These are phyloP conservation scores for Hypoxylon rickii DNA, from an alignment of 495 filamentous ascomycete species.

Conservation along the genomic window DNA sequence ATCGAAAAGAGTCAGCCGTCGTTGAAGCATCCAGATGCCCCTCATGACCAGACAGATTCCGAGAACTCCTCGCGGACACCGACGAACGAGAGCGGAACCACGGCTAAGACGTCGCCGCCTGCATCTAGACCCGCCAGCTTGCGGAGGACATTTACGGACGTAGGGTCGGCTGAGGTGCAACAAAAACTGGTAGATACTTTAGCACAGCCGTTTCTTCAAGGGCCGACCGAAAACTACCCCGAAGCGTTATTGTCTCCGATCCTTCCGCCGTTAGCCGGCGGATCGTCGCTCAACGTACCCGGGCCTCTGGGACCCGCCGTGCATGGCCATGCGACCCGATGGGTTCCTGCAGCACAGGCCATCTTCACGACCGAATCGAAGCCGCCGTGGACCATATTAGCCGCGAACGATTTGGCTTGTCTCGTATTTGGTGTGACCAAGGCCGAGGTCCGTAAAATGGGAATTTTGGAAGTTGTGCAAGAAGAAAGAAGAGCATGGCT, in stretches of 20 bases:
- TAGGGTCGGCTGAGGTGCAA: conserved; percentile 69
- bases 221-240: conserved; percentile 51
- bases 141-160: conserved; percentile 88
- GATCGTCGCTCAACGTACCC: conserved; percentile 35
- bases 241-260: conserved; percentile 48
- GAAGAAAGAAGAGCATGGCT: conserved; percentile 88
- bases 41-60: conserved; percentile 40
- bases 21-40: conserved; percentile 10
- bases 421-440: conserved; percentile 94
- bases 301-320: conserved; percentile 51
- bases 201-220: conserved; percentile 76
- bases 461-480: conserved; percentile 92
- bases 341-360: conserved; percentile 88
- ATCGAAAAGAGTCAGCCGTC: conserved; percentile 8
- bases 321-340: conserved; percentile 86
- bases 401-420: conserved; percentile 97
- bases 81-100: conserved; percentile 59
- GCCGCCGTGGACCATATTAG: conserved; percentile 90
- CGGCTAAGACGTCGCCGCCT: conserved; percentile 57
- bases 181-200: conserved; percentile 86
- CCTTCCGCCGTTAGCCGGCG: conserved; percentile 45
- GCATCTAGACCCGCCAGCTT: conserved; percentile 69
- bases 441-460: conserved; percentile 89
- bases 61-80: conserved; percentile 60
- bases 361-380: conserved; percentile 92